These are phyloP conservation scores for Saccharum officinarum DNA, from an alignment of 176 grass and related monocot genomes.

Conservation along the genomic window DNA sequence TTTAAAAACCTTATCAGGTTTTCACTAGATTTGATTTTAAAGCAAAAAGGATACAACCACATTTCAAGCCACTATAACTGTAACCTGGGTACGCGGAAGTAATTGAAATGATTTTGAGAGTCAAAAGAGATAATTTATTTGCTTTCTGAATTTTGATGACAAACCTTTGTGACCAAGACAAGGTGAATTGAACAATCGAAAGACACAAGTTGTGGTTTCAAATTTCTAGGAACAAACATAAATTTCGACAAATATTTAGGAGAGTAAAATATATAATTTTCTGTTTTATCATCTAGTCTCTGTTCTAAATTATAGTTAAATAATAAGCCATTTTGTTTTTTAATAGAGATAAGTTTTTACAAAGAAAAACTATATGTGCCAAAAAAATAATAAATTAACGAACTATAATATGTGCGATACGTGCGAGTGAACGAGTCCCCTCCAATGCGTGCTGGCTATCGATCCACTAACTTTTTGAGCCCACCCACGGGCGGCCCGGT, in stretches of 20 bases:
- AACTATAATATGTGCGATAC: too few relatives aligned
- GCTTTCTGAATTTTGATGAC: background rate
- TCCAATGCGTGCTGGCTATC: too few relatives aligned
- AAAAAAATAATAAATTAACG: too few relatives aligned
- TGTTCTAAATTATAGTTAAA: too few relatives aligned
- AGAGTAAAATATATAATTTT: too few relatives aligned
- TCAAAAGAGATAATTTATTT: background rate
- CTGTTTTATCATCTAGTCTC: background rate
- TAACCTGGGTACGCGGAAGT: background rate
- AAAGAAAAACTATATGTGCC: too few relatives aligned
- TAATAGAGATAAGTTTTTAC: too few relatives aligned
- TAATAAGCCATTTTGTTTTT: too few relatives aligned
- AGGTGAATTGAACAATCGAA: background rate
- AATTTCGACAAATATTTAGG: background rate
- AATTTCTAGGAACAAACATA: background rate
- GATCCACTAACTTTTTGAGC: too few relatives aligned
- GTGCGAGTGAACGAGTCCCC: too few relatives aligned
- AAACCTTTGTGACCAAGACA: background rate
- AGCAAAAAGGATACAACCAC: background rate
- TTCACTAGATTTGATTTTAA: too few relatives aligned
- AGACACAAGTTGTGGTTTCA: background rate
- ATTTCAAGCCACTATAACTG: background rate
- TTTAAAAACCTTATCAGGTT: background rate
- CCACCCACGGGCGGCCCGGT: background rate
- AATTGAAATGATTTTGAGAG: background rate